Evolutionary conservation across 768 basidiomycete genomes (phyloP), one percentile per base, ranked within the genome.

Genomic region (Suillus subalutaceus): DNA sequence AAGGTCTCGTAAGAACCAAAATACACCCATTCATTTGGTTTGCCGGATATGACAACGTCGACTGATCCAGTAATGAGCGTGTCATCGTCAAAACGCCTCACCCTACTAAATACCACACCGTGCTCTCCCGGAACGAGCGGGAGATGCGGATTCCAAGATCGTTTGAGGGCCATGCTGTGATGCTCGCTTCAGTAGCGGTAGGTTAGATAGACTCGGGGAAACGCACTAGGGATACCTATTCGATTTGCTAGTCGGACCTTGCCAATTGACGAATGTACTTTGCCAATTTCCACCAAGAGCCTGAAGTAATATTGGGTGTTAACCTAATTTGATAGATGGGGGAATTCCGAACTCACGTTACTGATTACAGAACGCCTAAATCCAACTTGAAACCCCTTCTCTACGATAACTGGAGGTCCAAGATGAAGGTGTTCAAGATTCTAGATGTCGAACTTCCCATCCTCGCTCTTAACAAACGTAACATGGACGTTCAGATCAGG

Each of bases 111-210:
- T 8, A 63, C 72, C 37, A 71, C 66, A 2, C 72, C 68, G 56
- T 72, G 70, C 16, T 59, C 26, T 16, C 72, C 72, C 1, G 67
- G 67, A 35, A 38, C 32, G 3, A 15, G 41, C 6, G 70, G 68
- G 55, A 72, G 70, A 32, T 71, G 63, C 15, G 64, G 59, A 48
- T 71, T 71, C 70, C 68, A 71, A 1, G 66, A 60, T n/a, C 71
- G 70, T 23, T 68, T 68, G 15, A 67, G 62, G 2, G 70, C 67
- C 30, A 59, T 20, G 12, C 70, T 71, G 48, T 43, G n/a, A 18
- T 9, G 23, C 18, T 18, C 16, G 9, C 43, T 40, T 65, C 7
- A 64, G 30, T 38, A 37, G 48, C 4, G 8, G 48, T 35, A 23
- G 0, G 35, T 58, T 18, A 38, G 26, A 26, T 64, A 66, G 41